Conservation (phyloP, 176 grass and related monocot species). For the Triticum timopheevii region DNA sequence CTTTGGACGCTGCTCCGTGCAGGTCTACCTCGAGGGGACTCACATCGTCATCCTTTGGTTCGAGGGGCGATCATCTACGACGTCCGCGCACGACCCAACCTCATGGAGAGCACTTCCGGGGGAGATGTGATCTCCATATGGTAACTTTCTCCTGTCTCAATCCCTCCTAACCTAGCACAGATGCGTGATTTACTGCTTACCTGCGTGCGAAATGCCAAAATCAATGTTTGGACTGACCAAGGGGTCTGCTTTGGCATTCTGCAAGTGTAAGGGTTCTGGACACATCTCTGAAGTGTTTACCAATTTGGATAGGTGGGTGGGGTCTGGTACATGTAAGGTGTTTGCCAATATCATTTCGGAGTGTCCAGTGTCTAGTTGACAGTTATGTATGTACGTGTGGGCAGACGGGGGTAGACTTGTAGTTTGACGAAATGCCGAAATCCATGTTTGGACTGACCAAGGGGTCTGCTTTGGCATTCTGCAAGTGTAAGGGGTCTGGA, state of each 20-base stretch:
- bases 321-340: background rate
- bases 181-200: too few relatives aligned
- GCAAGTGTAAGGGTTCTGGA: background rate
- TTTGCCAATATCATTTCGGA: background rate
- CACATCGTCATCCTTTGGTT: slow-evolving; percentile 32
- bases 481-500: background rate
- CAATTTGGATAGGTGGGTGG: background rate
- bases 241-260: background rate
- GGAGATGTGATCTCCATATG: slow-evolving; percentile 75
- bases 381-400: too few relatives aligned
- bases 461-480: background rate
- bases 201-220: too few relatives aligned
- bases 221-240: background rate
- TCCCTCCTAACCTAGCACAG: background rate
- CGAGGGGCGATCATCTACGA: too few relatives aligned
- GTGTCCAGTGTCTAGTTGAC: background rate
- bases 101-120: slow-evolving; percentile 91
- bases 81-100: slow-evolving; percentile 47
- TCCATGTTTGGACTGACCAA: background rate
- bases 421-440: too few relatives aligned
- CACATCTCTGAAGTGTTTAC: background rate
- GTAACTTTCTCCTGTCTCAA: slow-evolving; percentile 22
- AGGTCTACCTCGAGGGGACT: slow-evolving; percentile 88
- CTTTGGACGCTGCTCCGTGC: background rate
- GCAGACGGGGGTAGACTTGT: too few relatives aligned